Percentiles rank a stretch among this genome's conserved stretches.
phyloP scores from a whole-genome alignment of 2,329 filamentous ascomycete species.

The Westerdykella sp. region DNA sequence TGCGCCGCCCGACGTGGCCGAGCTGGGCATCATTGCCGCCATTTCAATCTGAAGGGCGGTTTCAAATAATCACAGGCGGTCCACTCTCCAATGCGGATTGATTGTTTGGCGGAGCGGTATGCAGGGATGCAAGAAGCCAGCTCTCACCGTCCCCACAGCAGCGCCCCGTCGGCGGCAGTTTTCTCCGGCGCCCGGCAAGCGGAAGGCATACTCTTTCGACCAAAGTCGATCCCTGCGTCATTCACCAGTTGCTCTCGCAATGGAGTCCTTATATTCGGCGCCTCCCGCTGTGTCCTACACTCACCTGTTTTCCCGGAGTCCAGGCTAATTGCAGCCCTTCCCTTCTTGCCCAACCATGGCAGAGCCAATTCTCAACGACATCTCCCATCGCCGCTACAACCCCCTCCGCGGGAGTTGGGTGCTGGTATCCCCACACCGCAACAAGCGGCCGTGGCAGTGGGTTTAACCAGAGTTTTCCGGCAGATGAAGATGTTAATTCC shows the following conservation, averaged over 20 bases:
- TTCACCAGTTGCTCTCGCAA: not conserved
- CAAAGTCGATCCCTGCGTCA: not conserved
- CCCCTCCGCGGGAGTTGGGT: conserved; percentile 85
- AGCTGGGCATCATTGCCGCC: conserved; percentile 43
- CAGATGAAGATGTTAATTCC: conserved; percentile 1
- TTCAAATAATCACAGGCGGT: no score
- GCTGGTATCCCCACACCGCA: conserved; percentile 90
- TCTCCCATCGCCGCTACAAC: conserved; percentile 87
- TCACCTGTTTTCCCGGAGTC: not conserved
- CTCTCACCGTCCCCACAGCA: not conserved
- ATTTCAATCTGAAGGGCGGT: conserved; percentile 16
- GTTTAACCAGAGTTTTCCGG: conserved; percentile 24
- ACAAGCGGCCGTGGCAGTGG: conserved; percentile 97
- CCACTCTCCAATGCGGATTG: no score
- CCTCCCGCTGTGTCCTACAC: not conserved
- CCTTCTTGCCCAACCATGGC: conserved; percentile 31
- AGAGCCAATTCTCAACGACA: conserved; percentile 69
- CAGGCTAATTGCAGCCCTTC: not conserved
- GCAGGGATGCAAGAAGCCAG: not conserved
- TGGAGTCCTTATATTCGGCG: not conserved
- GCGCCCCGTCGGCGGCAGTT: not conserved
- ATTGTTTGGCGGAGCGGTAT: no score
- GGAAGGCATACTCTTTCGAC: not conserved
- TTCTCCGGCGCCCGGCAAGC: not conserved
- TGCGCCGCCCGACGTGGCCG: conserved; percentile 32